phyloP scores from a whole-genome alignment of 306 rosid genomes.

The Dryas octopetala region DNA sequence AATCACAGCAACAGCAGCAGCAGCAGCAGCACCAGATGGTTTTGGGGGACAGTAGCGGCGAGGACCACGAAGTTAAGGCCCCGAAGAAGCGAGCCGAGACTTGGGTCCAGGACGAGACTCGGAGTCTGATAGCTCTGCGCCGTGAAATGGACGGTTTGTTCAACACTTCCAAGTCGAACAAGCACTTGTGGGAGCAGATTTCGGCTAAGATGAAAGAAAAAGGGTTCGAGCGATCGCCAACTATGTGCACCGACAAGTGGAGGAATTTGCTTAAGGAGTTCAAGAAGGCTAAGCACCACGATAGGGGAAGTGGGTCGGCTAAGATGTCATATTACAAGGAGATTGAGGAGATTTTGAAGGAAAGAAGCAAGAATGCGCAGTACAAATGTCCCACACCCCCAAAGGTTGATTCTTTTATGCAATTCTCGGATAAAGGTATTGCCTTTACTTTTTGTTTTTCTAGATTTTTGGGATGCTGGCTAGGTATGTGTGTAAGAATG shows the following conservation, averaged over 20 bases:
- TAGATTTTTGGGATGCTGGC: not conserved
- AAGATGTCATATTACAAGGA: conserved; percentile 91
- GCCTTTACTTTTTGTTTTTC: not conserved
- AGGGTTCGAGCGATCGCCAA: conserved; percentile 90
- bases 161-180: conserved; percentile 87
- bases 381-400: conserved; percentile 61
- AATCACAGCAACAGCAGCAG: conserved; percentile 41
- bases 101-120: conserved; percentile 96
- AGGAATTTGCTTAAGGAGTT: conserved; percentile 90
- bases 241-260: conserved; percentile 99
- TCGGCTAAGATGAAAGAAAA: conserved; percentile 82
- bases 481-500: not conserved
- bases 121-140: conserved; percentile 64
- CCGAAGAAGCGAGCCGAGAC: conserved; percentile 97
- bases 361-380: conserved; percentile 59
- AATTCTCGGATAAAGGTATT: conserved; percentile 73
- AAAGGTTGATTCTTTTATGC: conserved; percentile 82
- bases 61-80: conserved; percentile 86
- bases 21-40: conserved; percentile 56
- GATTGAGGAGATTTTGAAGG: conserved; percentile 81
- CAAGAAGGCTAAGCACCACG: conserved; percentile 85
- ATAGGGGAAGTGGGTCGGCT: conserved; percentile 69
- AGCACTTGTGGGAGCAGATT: conserved; percentile 93
- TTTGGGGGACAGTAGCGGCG: conserved; percentile 68
- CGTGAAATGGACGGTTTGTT: conserved; percentile 76